Evolutionary conservation across 2,329 filamentous ascomycete genomes (phyloP).

Genomic region (Penicillium sp.): DNA sequence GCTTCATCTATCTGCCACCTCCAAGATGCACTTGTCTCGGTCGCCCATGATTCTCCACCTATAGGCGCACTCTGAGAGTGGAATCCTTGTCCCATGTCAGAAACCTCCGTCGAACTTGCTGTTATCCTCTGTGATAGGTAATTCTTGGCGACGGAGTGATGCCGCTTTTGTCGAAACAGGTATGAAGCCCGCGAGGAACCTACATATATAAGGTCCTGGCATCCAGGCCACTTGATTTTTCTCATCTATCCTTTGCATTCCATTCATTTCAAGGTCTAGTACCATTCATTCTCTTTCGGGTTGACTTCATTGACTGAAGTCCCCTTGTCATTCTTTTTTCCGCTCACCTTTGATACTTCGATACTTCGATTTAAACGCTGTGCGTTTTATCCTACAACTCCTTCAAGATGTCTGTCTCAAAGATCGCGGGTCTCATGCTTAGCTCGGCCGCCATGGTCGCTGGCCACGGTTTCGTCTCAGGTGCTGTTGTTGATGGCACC

Average conservation of each 20-base stretch:
- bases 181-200: conserved; percentile 7
- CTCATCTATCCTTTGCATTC: conserved; percentile 21
- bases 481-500: conserved; percentile 33
- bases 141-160: conserved; percentile 14
- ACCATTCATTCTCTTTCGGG: conserved; percentile 28
- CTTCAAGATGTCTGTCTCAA: conserved; percentile 32
- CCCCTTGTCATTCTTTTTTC: conserved; percentile 31
- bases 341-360: conserved; percentile 16
- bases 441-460: conserved; percentile 35
- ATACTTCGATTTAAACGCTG: conserved; percentile 25
- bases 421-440: conserved; percentile 32
- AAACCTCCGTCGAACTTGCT: conserved; percentile 17
- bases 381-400: conserved; percentile 23
- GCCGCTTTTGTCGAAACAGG: conserved; percentile 9
- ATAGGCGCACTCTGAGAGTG: conserved; percentile 12
- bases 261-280: conserved; percentile 32
- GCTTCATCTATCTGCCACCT: conserved; percentile 31
- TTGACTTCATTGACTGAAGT: conserved; percentile 36
- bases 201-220: conserved; percentile 20
- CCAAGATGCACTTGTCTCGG: conserved; percentile 16
- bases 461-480: conserved; percentile 39
- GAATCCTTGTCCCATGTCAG: conserved; percentile 11
- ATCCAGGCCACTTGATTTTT: conserved; percentile 11
- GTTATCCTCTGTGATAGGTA: conserved; percentile 11
- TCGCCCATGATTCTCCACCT: conserved; percentile 22